Evolutionary conservation across 2,329 filamentous ascomycete species (phyloP).

Genomic region (Ophiostoma sp.): DNA sequence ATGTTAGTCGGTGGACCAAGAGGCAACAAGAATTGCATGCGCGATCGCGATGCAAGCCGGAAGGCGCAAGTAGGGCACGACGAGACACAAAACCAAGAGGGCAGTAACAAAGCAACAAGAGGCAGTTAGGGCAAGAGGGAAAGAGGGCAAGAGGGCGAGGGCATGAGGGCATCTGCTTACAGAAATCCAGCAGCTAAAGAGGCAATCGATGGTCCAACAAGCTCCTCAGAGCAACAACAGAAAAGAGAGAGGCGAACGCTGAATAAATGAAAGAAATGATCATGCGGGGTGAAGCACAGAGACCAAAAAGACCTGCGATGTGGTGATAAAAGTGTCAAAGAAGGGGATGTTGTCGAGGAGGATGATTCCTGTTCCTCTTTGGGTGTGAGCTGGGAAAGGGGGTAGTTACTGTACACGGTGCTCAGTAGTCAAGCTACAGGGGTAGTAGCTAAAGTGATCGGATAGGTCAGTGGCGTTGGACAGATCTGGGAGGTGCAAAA

Average conservation of each 20-base stretch:
- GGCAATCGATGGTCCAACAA: neutral
- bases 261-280: neutral
- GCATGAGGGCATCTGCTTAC: neutral
- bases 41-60: neutral
- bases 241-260: neutral
- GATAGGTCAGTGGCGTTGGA: neutral
- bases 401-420: neutral
- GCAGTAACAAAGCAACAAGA: neutral
- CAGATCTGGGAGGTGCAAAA: neutral
- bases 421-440: neutral
- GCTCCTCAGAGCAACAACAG: neutral
- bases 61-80: neutral
- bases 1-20: neutral
- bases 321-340: neutral
- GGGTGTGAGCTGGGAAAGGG: constrained; percentile 7
- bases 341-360: neutral
- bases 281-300: neutral
- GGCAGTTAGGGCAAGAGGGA: neutral
- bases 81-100: neutral
- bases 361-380: neutral
- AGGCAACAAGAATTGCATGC: neutral
- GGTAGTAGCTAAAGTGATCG: neutral
- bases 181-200: neutral
- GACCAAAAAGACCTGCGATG: constrained; percentile 10
- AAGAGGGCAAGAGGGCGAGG: neutral